These are phyloP conservation scores for Pelargonium myrrhifolium DNA, from an alignment of 441 rosid species.

Conservation along the genomic window DNA sequence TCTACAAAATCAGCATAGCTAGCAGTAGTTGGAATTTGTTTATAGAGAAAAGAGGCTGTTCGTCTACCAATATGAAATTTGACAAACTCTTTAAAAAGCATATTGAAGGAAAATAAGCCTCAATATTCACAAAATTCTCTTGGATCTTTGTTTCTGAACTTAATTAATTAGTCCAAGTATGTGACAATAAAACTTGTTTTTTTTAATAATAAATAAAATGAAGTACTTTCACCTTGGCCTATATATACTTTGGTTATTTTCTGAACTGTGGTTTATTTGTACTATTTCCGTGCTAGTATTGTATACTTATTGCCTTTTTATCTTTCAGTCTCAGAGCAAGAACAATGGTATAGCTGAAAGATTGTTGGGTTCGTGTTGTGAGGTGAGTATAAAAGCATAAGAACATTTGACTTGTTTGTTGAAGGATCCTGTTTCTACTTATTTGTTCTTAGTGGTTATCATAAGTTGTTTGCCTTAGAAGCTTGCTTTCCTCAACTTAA, in stretches of 20 bases:
- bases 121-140: not conserved
- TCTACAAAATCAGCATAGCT: not conserved
- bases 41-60: not conserved
- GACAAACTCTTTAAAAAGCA: not conserved
- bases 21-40: not conserved
- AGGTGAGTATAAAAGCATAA: slow-evolving; percentile 41
- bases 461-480: not conserved
- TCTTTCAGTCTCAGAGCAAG: slow-evolving; percentile 47
- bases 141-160: not conserved
- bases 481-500: not conserved
- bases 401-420: not conserved
- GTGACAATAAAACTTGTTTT: not conserved
- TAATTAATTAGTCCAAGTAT: not conserved
- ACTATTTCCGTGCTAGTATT: slow-evolving; percentile 10
- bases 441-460: not conserved
- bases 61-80: not conserved
- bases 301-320: slow-evolving; percentile 19
- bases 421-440: not conserved
- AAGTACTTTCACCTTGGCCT: not conserved
- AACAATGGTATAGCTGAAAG: slow-evolving; percentile 58
- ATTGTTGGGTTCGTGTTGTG: slow-evolving; percentile 69
- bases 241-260: not conserved
- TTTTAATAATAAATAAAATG: not conserved
- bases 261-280: not conserved
- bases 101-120: not conserved